phyloP scores from a whole-genome alignment of 345 rosid species.

The Populus euphratica region DNA sequence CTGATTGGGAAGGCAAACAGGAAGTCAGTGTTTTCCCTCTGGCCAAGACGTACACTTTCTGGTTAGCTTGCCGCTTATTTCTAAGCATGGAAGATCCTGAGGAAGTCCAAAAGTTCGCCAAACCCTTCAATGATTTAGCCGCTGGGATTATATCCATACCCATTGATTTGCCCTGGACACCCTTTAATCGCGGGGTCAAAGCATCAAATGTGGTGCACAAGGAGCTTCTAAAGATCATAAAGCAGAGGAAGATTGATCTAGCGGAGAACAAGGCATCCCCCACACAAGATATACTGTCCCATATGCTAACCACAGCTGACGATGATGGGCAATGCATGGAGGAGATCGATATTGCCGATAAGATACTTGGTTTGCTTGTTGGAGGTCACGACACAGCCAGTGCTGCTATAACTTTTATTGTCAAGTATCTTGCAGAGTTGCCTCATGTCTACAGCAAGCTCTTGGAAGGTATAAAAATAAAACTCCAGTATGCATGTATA shows the following conservation, averaged over 20 bases:
- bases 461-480: no score
- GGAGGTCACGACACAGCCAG: constrained; percentile 8
- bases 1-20: constrained; percentile 28
- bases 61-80: constrained; percentile 34
- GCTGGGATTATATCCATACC: neutral
- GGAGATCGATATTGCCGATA: neutral
- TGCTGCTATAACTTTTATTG: neutral
- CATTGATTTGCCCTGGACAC: neutral
- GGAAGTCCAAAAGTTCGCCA: no score
- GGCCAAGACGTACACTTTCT: constrained; percentile 33
- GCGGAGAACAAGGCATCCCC: neutral
- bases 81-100: constrained; percentile 18
- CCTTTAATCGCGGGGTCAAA: neutral
- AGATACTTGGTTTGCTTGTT: constrained; percentile 6
- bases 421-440: neutral
- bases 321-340: neutral
- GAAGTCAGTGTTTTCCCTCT: constrained; percentile 29
- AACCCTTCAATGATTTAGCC: neutral
- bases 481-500: no score
- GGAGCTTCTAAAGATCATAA: neutral
- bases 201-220: neutral
- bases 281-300: neutral
- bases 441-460: no score
- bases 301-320: neutral
- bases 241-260: neutral